Evolutionary conservation across 2,329 filamentous ascomycete species (phyloP).

Genomic region (Talaromyces sp.): DNA sequence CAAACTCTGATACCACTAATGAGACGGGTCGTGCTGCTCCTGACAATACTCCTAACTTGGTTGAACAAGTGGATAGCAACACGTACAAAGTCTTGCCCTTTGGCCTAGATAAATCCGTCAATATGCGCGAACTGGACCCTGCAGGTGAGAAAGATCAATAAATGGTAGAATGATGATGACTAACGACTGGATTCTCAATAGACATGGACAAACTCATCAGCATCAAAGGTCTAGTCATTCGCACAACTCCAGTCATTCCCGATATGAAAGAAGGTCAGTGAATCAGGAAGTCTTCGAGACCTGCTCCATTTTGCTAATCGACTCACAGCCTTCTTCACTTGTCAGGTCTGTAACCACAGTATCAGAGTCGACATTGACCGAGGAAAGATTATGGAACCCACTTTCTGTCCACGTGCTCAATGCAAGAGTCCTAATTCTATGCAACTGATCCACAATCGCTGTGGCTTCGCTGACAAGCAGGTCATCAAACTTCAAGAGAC

Average conservation of each 20-base stretch:
- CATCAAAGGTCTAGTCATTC: slow-evolving; percentile 93
- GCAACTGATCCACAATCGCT: slow-evolving; percentile 97
- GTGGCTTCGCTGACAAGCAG: slow-evolving; percentile 92
- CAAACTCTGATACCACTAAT: slow-evolving; percentile 70
- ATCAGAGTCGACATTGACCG: slow-evolving; percentile 88
- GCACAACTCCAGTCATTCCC: slow-evolving; percentile 91
- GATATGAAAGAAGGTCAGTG: slow-evolving; percentile 82
- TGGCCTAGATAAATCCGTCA: slow-evolving; percentile 79
- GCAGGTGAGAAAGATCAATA: slow-evolving; percentile 52
- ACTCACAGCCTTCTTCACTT: slow-evolving; percentile 81
- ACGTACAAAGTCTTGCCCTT: slow-evolving; percentile 86
- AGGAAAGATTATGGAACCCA: slow-evolving; percentile 93
- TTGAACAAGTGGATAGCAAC: slow-evolving; percentile 72
- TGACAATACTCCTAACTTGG: slow-evolving; percentile 61
- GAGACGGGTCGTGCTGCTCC: slow-evolving; percentile 32
- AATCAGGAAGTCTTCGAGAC: not conserved
- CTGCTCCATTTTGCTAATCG: slow-evolving; percentile 15
- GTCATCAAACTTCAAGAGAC: slow-evolving; percentile 98
- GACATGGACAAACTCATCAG: slow-evolving; percentile 96
- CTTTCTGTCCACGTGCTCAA: slow-evolving; percentile 74
- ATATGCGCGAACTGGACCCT: slow-evolving; percentile 90
- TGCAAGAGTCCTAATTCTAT: slow-evolving; percentile 90
- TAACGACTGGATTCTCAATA: slow-evolving; percentile 23
- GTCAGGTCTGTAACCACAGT: slow-evolving; percentile 86
- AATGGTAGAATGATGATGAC: not conserved